These are phyloP conservation scores for Cadophora malorum DNA, from an alignment of 2,329 filamentous ascomycete genomes.

Conservation along the genomic window DNA sequence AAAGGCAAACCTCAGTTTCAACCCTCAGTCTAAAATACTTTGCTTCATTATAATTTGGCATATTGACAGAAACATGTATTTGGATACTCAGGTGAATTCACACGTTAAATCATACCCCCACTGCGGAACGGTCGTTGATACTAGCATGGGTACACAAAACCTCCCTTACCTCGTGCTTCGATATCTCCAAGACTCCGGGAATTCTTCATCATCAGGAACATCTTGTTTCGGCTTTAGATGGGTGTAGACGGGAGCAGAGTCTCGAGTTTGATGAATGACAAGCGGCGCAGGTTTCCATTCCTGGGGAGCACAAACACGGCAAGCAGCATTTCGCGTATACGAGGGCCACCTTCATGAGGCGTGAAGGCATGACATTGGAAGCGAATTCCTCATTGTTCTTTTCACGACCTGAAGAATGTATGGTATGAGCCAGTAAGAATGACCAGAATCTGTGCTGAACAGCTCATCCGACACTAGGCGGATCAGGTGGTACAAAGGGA, in stretches of 20 bases:
- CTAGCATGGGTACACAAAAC: neutral
- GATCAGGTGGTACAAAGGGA: too few species aligned
- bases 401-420: neutral
- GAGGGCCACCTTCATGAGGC: neutral
- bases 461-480: too few species aligned
- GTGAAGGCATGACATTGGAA: neutral
- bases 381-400: neutral
- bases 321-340: neutral
- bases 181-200: neutral
- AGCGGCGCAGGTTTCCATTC: constrained; percentile 11
- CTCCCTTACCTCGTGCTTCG: neutral
- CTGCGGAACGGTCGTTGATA: neutral
- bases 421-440: neutral
- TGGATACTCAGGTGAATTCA: neutral
- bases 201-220: neutral
- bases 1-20: neutral
- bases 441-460: neutral
- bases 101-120: neutral
- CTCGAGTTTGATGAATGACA: constrained; percentile 8
- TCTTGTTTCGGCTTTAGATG: neutral
- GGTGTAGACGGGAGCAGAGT: neutral
- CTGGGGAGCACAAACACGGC: constrained; percentile 1
- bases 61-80: neutral
- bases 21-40: neutral
- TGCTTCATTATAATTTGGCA: neutral